Percentiles rank a stretch among this genome's conserved stretches.
Evolutionary conservation across 306 rosid genomes (phyloP).

Genomic region (Crotalaria pallida): DNA sequence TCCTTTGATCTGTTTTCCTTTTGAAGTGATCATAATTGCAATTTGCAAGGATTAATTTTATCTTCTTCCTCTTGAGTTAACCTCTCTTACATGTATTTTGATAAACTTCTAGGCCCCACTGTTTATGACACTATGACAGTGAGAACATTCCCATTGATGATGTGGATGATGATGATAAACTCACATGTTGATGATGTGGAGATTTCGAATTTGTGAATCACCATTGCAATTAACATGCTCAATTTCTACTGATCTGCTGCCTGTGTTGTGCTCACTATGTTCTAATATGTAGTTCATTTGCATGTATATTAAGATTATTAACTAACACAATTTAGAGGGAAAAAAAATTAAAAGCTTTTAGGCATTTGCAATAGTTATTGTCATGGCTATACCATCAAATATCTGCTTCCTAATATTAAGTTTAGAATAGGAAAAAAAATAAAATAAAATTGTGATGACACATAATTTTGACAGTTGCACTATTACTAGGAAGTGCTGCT

Average conservation of each 20-base stretch:
- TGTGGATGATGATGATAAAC: conserved; percentile 51
- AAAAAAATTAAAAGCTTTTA: too few relatives aligned
- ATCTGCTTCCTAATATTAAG: too few relatives aligned
- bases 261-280: not conserved
- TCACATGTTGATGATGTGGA: conserved; percentile 28
- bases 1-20: not conserved
- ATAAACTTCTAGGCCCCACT: conserved; percentile 31
- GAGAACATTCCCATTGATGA: conserved; percentile 84
- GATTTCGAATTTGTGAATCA: conserved; percentile 21
- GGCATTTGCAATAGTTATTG: too few relatives aligned
- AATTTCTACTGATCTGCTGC: not conserved
- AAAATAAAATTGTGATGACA: too few relatives aligned
- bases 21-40: not conserved
- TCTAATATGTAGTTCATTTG: conserved; percentile 6
- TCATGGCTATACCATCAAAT: too few relatives aligned
- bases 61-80: not conserved
- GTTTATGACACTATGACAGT: conserved; percentile 29
- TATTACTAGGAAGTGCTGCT: too few relatives aligned
- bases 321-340: not conserved
- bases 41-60: not conserved
- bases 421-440: too few relatives aligned
- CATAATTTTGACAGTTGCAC: too few relatives aligned
- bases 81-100: not conserved
- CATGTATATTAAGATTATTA: conserved; percentile 26
- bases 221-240: conserved; percentile 6